Evolutionary conservation across 1,139 yeast species (phyloP), one percentile per base, ranked within the genome.

Genomic region (Meyerozyma carpophila): DNA sequence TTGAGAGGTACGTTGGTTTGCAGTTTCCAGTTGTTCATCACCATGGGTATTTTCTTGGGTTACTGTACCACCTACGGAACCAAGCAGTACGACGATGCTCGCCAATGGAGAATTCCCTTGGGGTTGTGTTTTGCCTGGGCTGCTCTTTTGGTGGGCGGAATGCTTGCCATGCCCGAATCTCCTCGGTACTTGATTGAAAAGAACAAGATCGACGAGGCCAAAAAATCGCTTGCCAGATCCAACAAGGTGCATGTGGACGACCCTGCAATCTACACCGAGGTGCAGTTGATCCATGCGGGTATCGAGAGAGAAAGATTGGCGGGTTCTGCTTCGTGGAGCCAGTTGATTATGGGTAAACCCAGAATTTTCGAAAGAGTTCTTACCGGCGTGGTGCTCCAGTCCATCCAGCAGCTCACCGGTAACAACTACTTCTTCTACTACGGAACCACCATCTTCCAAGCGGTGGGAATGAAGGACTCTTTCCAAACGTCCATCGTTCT

Each of bases 401-500:
- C 83, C 24, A 65, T 84, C 56, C 93, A 85, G 68, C 94, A 85
- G 66, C 75, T 85, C 54, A 81, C 89, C 48, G 94, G 93, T 75
- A 77, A 81, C 61, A 84, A 84, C 70, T 85, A 84, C 66, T 84
- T 85, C 70, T 84, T 85, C 75, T 84, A 84, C 72, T 85, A 84
- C 54, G 89, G 90, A 64, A 84, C 91, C 48, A 78, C 85, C 44
- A 76, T 84, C 58, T 85, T 85, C 78, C 65, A 78, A 57, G 83
- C 93, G 52, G 87, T 85, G 53, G 94, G 94, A 56, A 66, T 85
- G 62, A 53, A 66, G 44, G 90, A 84, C 63, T 79, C 95, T 36
- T 87, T 82, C 66, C 75, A 83, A 62, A 84, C 94, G 13, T 76
- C 93, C 26, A 84, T 88, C 53, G 74, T 86, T 49, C 72, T 87